Conservation (phyloP, 108 stramenopile species). For the Stephanodiscus triporus region DNA sequence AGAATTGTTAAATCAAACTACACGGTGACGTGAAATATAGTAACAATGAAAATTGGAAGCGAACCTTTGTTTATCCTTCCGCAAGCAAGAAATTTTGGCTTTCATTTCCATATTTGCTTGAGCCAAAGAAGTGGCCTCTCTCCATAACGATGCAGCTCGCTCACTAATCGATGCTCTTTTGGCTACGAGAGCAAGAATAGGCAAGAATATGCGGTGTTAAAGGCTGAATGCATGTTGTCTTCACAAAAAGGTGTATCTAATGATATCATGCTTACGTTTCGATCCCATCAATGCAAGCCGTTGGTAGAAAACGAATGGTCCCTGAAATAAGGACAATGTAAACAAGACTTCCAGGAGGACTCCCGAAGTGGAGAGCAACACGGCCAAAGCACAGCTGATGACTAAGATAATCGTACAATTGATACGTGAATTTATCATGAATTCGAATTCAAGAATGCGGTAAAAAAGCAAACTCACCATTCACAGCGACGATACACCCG, state of each 20-base stretch:
- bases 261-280: conserved; percentile 1
- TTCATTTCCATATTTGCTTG: conserved; percentile 22
- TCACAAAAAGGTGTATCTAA: not conserved
- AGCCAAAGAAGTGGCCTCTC: conserved; percentile 16
- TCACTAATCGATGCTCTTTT: too few species aligned
- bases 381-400: conserved; percentile 3
- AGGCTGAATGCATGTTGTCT: not conserved
- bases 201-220: not conserved
- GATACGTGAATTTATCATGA: not conserved
- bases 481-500: conserved; percentile 14
- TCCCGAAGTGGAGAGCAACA: conserved; percentile 5
- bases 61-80: conserved; percentile 26
- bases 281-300: conserved; percentile 5
- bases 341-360: conserved; percentile 4
- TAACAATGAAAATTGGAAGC: not conserved
- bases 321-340: conserved; percentile 1
- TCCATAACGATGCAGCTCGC: conserved; percentile 14
- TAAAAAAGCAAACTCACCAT: conserved; percentile 15
- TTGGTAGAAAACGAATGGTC: conserved; percentile 14
- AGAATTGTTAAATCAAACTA: too few species aligned
- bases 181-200: not conserved
- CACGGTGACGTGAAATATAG: not conserved
- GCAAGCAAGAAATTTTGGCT: conserved; percentile 15
- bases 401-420: not conserved
- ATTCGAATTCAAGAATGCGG: not conserved